Conservation (phyloP, 768 basidiomycete genomes). For the Boletus reticulatus region DNA sequence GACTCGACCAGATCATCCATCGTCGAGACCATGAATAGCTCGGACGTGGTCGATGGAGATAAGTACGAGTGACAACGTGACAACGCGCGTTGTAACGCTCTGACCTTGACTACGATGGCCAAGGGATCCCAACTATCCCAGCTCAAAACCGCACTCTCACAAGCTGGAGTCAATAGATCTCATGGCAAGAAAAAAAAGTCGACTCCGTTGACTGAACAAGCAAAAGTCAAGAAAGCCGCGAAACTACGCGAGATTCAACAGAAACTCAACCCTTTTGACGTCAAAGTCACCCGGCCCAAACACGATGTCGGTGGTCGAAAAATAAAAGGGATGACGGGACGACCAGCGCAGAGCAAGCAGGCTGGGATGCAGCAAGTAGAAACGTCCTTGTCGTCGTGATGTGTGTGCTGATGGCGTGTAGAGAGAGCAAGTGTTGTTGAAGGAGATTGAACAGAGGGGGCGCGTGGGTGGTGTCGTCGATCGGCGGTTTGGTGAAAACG, state of each 20-base stretch:
- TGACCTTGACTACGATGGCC: constrained; percentile 25
- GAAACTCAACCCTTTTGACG: constrained; percentile 91
- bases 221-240: constrained; percentile 77
- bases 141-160: constrained; percentile 79
- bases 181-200: constrained; percentile 69
- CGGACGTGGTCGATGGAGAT: no score
- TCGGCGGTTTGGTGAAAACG: constrained; percentile 94
- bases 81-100: neutral
- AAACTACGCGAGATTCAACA: constrained; percentile 82
- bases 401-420: constrained; percentile 29
- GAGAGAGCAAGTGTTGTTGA: constrained; percentile 86
- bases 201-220: constrained; percentile 57
- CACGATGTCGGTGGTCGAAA: constrained; percentile 90
- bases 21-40: no score
- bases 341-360: constrained; percentile 86
- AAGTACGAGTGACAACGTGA: neutral
- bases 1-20: no score
- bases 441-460: constrained; percentile 80
- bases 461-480: constrained; percentile 90
- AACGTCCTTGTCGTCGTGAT: constrained; percentile 19
- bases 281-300: constrained; percentile 87
- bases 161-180: constrained; percentile 72
- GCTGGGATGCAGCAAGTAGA: constrained; percentile 84
- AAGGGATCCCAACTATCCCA: constrained; percentile 90
- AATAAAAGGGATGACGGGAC: constrained; percentile 77